Evolutionary conservation across 2,329 filamentous ascomycete species (phyloP).

Genomic region (Daldinia sp.): DNA sequence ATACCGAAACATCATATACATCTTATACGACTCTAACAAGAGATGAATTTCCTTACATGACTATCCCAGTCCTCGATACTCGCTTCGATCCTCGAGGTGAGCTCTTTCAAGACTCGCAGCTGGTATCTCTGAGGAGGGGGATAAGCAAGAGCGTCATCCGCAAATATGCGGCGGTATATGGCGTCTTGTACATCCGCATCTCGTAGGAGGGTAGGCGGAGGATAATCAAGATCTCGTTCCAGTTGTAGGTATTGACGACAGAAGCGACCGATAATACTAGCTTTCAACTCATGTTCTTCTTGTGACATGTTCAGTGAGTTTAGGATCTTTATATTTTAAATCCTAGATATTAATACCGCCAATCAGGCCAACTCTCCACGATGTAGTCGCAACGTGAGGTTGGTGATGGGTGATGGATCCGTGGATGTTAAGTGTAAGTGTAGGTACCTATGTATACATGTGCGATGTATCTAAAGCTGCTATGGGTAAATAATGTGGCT

Average conservation of each 20-base stretch:
- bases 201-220: constrained; percentile 65
- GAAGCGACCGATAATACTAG: constrained; percentile 56
- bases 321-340: background rate
- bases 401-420: too few relatives aligned
- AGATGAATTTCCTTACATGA: constrained; percentile 71
- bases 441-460: too few relatives aligned
- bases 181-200: constrained; percentile 69
- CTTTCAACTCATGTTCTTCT: background rate
- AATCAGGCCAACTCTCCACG: background rate
- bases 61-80: constrained; percentile 83
- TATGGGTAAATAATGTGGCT: too few relatives aligned
- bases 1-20: background rate
- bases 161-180: constrained; percentile 73
- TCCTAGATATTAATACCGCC: background rate
- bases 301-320: constrained; percentile 2
- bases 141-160: constrained; percentile 60
- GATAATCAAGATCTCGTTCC: constrained; percentile 70
- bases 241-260: constrained; percentile 83
- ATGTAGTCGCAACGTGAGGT: background rate
- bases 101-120: constrained; percentile 74
- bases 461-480: too few relatives aligned
- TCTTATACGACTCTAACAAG: background rate
- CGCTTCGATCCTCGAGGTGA: constrained; percentile 74
- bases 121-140: constrained; percentile 75
- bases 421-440: too few relatives aligned